Conservation (phyloP, 75 land plant species). For the Picea sitchensis region DNA sequence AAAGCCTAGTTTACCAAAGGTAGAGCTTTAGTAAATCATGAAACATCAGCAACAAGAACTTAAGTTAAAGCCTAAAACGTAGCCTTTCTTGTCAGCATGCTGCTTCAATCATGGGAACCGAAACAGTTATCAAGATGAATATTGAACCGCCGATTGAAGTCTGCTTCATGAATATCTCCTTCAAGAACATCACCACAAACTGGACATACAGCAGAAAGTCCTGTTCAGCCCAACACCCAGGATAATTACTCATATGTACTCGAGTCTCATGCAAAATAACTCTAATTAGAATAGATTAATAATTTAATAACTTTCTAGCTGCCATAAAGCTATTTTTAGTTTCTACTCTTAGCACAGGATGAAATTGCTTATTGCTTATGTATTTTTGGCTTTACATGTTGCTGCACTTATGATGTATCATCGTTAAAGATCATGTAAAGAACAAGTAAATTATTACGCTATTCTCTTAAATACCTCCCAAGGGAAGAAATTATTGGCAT, state of each 20-base stretch:
- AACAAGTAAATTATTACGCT: no score
- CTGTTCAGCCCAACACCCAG: background rate
- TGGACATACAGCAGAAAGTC: conserved; percentile 5
- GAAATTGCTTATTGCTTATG: background rate
- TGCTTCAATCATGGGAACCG: conserved; percentile 1
- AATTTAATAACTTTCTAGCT: conserved; percentile 2
- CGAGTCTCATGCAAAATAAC: background rate
- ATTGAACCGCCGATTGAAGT: conserved; percentile 9
- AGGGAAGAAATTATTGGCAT: no score
- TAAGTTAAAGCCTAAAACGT: no score
- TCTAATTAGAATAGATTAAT: background rate
- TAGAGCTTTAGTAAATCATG: no score
- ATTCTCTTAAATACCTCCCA: no score
- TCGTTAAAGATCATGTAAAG: no score
- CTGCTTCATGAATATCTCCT: conserved; percentile 8
- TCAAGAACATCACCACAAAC: conserved; percentile 1
- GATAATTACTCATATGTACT: background rate
- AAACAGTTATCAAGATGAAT: background rate
- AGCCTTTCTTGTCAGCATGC: no score
- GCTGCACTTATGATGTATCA: no score
- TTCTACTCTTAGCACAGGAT: background rate
- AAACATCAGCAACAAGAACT: no score
- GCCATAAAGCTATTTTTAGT: background rate
- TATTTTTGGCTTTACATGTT: no score
- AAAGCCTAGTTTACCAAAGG: no score